Evolutionary conservation across 75 land plant species (phyloP).

Genomic region (Picea sitchensis): DNA sequence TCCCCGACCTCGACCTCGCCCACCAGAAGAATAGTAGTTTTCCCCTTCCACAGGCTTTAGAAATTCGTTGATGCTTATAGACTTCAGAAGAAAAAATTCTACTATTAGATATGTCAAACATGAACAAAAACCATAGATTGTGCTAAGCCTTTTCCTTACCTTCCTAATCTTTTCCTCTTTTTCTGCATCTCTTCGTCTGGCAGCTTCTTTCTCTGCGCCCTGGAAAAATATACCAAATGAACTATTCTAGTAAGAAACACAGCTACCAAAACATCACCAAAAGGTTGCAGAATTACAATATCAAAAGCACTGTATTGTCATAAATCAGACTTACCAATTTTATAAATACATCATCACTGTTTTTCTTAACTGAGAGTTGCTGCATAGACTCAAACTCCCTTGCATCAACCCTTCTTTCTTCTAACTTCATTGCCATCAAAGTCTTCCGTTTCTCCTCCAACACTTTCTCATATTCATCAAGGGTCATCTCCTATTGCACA

Average conservation of each 20-base stretch:
- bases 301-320: too few species aligned
- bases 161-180: slow-evolving; percentile 65
- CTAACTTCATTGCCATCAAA: slow-evolving; percentile 38
- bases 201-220: slow-evolving; percentile 59
- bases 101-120: not conserved
- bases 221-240: not conserved
- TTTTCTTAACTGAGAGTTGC: slow-evolving; percentile 46
- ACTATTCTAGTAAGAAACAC: too few species aligned
- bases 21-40: slow-evolving; percentile 22
- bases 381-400: slow-evolving; percentile 68
- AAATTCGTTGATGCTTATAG: slow-evolving; percentile 62
- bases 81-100: slow-evolving; percentile 17
- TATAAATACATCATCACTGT: slow-evolving; percentile 53
- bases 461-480: slow-evolving; percentile 71
- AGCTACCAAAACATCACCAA: too few species aligned
- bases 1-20: slow-evolving; percentile 56
- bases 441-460: slow-evolving; percentile 59
- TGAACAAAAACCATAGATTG: not conserved
- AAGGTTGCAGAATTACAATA: too few species aligned
- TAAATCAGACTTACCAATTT: slow-evolving; percentile 41
- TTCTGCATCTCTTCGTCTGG: slow-evolving; percentile 57
- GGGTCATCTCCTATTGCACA: slow-evolving; percentile 49
- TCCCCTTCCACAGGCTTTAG: slow-evolving; percentile 51
- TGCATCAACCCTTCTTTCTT: slow-evolving; percentile 59
- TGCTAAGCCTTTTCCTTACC: slow-evolving; percentile 23